Conservation (phyloP, 2,329 filamentous ascomycete genomes). For the Monosporascus sp. region DNA sequence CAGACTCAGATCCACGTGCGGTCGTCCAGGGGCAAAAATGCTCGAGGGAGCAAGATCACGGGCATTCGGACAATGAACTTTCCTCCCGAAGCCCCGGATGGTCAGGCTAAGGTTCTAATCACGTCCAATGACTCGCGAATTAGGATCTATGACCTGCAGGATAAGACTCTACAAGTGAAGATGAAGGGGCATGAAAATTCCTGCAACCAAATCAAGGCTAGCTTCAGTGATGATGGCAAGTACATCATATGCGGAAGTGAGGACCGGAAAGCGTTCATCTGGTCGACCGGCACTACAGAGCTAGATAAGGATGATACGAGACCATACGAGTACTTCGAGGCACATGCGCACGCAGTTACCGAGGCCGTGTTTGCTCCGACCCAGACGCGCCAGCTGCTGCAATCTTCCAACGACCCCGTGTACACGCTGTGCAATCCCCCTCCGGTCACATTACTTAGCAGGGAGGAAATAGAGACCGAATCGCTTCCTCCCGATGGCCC, state of each 20-base stretch:
- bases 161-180: conserved; percentile 82
- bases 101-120: conserved; percentile 77
- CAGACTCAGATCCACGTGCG: conserved; percentile 88
- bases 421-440: conserved; percentile 96
- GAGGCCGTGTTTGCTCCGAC: conserved; percentile 81
- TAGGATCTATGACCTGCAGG: conserved; percentile 80
- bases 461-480: conserved; percentile 54
- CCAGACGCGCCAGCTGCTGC: conserved; percentile 70
- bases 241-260: conserved; percentile 93
- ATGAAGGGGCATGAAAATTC: conserved; percentile 88
- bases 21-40: conserved; percentile 85
- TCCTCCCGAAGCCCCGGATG: conserved; percentile 44
- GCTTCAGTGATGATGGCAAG: conserved; percentile 78
- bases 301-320: conserved; percentile 70
- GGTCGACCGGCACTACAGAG: conserved; percentile 62
- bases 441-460: conserved; percentile 73
- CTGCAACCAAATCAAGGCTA: conserved; percentile 83
- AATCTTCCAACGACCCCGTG: conserved; percentile 82
- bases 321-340: conserved; percentile 84
- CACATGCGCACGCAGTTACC: conserved; percentile 83
- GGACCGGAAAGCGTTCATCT: conserved; percentile 84
- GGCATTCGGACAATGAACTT: conserved; percentile 73
- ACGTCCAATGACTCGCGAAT: conserved; percentile 94
- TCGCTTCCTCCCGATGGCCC: conserved; percentile 32
- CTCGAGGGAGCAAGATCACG: conserved; percentile 96